phyloP scores from a whole-genome alignment of 2,329 filamentous ascomycete species.

The Lecanoromycetidae sp. region DNA sequence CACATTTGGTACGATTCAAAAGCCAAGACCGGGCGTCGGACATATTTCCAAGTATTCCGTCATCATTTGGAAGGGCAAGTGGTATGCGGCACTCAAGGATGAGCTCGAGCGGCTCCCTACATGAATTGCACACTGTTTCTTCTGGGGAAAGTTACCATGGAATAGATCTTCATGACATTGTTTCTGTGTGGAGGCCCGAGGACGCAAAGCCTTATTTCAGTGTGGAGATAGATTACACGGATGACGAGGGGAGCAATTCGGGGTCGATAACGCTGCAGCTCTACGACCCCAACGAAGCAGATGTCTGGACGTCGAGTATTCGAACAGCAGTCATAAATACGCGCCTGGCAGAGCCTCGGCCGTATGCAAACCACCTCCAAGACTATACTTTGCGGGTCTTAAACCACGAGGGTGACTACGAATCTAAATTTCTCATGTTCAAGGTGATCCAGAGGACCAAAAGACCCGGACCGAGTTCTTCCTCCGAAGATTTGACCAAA shows the following conservation, averaged over 20 bases:
- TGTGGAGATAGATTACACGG: slow-evolving; percentile 55
- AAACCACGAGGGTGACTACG: slow-evolving; percentile 56
- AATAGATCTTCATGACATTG: slow-evolving; percentile 52
- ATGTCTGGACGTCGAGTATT: slow-evolving; percentile 52
- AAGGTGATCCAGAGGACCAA: slow-evolving; percentile 52
- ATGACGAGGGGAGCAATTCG: slow-evolving; percentile 50
- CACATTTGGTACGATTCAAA: slow-evolving; percentile 56
- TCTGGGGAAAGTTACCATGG: slow-evolving; percentile 40
- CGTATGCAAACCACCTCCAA: slow-evolving; percentile 47
- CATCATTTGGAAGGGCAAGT: slow-evolving; percentile 30
- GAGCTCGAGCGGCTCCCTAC: slow-evolving; percentile 46
- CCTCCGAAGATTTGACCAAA: slow-evolving; percentile 55
- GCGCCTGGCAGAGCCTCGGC: slow-evolving; percentile 39
- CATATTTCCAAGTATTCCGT: slow-evolving; percentile 43
- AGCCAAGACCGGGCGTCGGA: slow-evolving; percentile 54
- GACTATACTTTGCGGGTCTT: slow-evolving; percentile 51
- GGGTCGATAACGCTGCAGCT: slow-evolving; percentile 54
- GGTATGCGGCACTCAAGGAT: slow-evolving; percentile 42
- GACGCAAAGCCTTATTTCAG: slow-evolving; percentile 55
- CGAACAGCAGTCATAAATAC: slow-evolving; percentile 47
- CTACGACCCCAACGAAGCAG: slow-evolving; percentile 50
- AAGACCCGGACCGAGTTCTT: slow-evolving; percentile 44
- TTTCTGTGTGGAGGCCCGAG: slow-evolving; percentile 55
- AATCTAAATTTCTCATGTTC: slow-evolving; percentile 56
- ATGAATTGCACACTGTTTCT: slow-evolving; percentile 45